Conservation (phyloP, 2,329 filamentous ascomycete species). For the Epichloe gansuensis region DNA sequence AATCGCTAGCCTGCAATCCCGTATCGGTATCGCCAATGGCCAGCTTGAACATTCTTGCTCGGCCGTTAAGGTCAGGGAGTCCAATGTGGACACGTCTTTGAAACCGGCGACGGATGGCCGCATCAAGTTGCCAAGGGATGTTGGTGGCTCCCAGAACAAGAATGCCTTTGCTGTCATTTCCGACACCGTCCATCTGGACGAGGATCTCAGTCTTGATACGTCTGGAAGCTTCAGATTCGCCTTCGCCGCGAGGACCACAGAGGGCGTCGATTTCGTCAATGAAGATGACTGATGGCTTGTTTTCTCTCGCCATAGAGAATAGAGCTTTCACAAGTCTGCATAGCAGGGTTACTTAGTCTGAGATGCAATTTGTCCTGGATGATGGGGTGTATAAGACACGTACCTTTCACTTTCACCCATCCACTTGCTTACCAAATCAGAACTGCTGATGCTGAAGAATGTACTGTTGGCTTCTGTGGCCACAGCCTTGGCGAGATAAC, state of each 20-base stretch:
- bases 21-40: slow-evolving; percentile 90
- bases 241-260: slow-evolving; percentile 83
- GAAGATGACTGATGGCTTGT: slow-evolving; percentile 96
- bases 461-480: slow-evolving; percentile 98
- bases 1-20: slow-evolving; percentile 66
- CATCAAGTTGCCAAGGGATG: slow-evolving; percentile 96
- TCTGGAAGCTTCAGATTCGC: slow-evolving; percentile 91
- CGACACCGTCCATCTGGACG: slow-evolving; percentile 98
- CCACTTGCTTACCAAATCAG: slow-evolving; percentile 97
- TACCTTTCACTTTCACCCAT: slow-evolving; percentile 99
- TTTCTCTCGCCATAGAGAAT: slow-evolving; percentile 96
- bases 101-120: slow-evolving; percentile 90
- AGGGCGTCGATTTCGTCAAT: slow-evolving; percentile 97
- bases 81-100: slow-evolving; percentile 94
- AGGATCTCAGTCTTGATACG: slow-evolving; percentile 98
- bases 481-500: slow-evolving; percentile 92
- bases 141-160: slow-evolving; percentile 94
- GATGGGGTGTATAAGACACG: slow-evolving; percentile 2
- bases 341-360: slow-evolving; percentile 11
- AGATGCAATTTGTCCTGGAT: not conserved
- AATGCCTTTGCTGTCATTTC: slow-evolving; percentile 87
- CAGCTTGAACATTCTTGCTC: slow-evolving; percentile 91
- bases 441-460: slow-evolving; percentile 97
- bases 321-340: slow-evolving; percentile 82
- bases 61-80: slow-evolving; percentile 73